Evolutionary conservation across 169 alveolate species (phyloP).

Genomic region (Babesia gibsoni): DNA sequence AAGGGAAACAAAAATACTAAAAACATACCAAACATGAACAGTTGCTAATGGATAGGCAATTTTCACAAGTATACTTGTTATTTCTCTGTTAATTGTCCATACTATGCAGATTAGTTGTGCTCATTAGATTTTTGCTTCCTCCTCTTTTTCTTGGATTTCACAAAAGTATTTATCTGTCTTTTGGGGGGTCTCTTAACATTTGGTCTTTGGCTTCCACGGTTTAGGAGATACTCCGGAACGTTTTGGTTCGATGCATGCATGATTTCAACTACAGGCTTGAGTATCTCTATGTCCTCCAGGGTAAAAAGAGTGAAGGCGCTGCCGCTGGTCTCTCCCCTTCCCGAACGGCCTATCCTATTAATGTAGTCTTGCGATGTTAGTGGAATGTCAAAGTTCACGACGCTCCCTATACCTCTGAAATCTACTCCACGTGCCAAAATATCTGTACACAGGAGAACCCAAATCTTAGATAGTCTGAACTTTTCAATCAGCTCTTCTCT

Average conservation of each 20-base stretch:
- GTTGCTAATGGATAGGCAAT: neutral
- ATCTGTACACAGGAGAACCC: conserved; percentile 94
- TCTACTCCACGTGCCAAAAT: conserved; percentile 97
- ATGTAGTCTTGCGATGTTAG: conserved; percentile 88
- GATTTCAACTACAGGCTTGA: conserved; percentile 39
- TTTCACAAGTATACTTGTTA: neutral
- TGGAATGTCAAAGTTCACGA: conserved; percentile 96
- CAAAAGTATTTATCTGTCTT: neutral
- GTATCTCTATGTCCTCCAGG: conserved; percentile 28
- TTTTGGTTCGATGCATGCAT: conserved; percentile 39
- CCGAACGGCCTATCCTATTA: conserved; percentile 99
- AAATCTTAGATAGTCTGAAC: conserved; percentile 74
- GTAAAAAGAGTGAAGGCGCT: conserved; percentile 61
- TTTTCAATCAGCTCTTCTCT: conserved; percentile 66
- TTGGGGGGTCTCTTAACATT: conserved; percentile 17
- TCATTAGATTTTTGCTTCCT: neutral
- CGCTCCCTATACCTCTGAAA: conserved; percentile 90
- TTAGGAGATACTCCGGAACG: conserved; percentile 56
- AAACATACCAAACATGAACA: neutral
- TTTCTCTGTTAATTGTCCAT: neutral
- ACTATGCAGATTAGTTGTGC: too few species aligned
- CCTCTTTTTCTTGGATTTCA: neutral
- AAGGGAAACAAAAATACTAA: neutral
- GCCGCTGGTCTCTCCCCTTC: conserved; percentile 94
- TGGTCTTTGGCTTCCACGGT: neutral